Conservation (phyloP, 78 protist species). For the Tieghemostelium lacteum region DNA sequence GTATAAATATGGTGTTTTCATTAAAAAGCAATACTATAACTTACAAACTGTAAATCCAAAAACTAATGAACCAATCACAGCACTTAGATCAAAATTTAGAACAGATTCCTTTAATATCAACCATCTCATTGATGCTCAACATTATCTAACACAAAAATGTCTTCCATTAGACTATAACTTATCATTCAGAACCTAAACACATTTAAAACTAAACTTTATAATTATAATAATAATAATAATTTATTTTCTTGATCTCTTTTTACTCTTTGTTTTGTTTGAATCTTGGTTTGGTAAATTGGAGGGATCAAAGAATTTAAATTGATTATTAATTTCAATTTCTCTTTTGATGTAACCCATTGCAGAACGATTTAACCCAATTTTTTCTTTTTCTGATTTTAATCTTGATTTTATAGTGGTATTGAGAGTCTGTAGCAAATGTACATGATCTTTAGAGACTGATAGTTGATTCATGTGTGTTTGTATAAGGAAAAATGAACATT, state of each 20-base stretch:
- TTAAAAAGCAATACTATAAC: conserved; percentile 30
- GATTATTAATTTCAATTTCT: conserved; percentile 58
- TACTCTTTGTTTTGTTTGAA: too few relatives aligned
- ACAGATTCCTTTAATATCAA: conserved; percentile 12
- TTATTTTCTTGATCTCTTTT: too few relatives aligned
- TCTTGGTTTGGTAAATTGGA: too few relatives aligned
- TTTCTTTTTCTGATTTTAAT: conserved; percentile 21
- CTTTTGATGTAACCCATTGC: conserved; percentile 50
- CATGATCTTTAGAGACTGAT: conserved; percentile 9
- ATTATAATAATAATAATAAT: too few relatives aligned
- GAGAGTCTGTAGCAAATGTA: conserved; percentile 1
- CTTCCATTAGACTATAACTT: conserved; percentile 27
- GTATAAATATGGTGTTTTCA: conserved; percentile 63
- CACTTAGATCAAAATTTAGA: background rate
- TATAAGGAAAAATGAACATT: conserved; percentile 73
- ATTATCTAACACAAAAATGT: conserved; percentile 17
- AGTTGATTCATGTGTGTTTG: conserved; percentile 66
- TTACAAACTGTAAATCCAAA: background rate
- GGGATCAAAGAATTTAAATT: conserved; percentile 66
- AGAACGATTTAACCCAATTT: conserved; percentile 70
- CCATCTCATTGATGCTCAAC: background rate
- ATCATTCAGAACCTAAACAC: background rate
- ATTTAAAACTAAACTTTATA: too few relatives aligned
- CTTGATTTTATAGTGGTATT: conserved; percentile 29
- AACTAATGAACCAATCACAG: background rate